These are phyloP conservation scores for Tetrahymena borealis DNA, from an alignment of 73 alveolate species.

Conservation along the genomic window DNA sequence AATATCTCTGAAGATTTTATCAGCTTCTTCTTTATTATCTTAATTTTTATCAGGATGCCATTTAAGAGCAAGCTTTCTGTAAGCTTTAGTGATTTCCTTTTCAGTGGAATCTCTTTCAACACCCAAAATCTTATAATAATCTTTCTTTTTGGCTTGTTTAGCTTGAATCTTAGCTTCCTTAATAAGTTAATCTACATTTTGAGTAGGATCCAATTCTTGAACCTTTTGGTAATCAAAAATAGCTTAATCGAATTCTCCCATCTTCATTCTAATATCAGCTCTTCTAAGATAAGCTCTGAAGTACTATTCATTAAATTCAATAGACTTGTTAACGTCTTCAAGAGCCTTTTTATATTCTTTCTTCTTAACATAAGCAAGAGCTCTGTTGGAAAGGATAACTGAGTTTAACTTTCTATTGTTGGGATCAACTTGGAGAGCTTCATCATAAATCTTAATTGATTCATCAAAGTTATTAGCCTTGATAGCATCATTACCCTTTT, in stretches of 20 bases:
- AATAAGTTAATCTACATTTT: slow-evolving; percentile 58
- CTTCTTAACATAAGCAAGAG: slow-evolving; percentile 69
- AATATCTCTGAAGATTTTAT: slow-evolving; percentile 89
- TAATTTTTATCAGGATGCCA: slow-evolving; percentile 97
- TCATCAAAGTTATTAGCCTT: slow-evolving; percentile 59
- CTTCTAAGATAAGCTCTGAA: slow-evolving; percentile 88
- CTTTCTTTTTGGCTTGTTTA: slow-evolving; percentile 83
- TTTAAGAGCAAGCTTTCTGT: slow-evolving; percentile 82
- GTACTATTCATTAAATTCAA: slow-evolving; percentile 74
- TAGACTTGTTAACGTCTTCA: slow-evolving; percentile 73
- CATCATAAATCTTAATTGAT: slow-evolving; percentile 84
- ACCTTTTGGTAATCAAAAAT: slow-evolving; percentile 80
- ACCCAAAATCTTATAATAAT: slow-evolving; percentile 89
- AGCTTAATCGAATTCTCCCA: slow-evolving; percentile 86
- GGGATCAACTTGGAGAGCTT: slow-evolving; percentile 82
- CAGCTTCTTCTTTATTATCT: slow-evolving; percentile 76
- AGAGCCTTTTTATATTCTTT: slow-evolving; percentile 78
- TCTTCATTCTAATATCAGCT: slow-evolving; percentile 71
- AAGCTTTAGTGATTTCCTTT: slow-evolving; percentile 90
- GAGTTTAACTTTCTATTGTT: slow-evolving; percentile 68
- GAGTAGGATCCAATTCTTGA: slow-evolving; percentile 72
- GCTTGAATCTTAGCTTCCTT: slow-evolving; percentile 66
- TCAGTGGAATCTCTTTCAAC: slow-evolving; percentile 75
- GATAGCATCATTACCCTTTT: slow-evolving; percentile 71
- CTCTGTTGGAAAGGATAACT: slow-evolving; percentile 78